Evolutionary conservation across 225 moss, liverwort and hornwort species (phyloP), one percentile per base, ranked within the genome.

Genomic region (Sphagnum contortum): DNA sequence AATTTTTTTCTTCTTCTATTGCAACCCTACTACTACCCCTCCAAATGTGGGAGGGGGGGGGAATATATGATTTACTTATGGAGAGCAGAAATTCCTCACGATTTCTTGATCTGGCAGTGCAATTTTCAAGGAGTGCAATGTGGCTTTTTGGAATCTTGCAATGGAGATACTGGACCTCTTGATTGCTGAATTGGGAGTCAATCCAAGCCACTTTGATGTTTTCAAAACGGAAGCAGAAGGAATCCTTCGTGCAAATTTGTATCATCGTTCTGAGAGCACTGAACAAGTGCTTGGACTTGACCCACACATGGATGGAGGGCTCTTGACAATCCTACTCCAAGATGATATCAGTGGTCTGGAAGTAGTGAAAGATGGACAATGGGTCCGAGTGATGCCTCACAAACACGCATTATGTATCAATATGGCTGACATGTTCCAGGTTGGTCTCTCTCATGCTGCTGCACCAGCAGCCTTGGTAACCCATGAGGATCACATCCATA

Each of bases 361-460:
- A 69, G 76, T 79, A 69, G 64, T 79, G 47, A 83, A 76, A 47
- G 64, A 79, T 54, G 83, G 76, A 29, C 66, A 50, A 44, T 83
- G 79, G 83, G 50, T 74, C 5, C 57, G 73, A 3, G 48, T 79
- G 49, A 10, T 12, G 44, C 83, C 79, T 2, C 67, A 46, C 14
- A 53, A 48, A 10, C 66, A 79, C 51, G 73, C 83, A 1, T 74
- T 83, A 53, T 83, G 79, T 64, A 72, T 83, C 66, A 83, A 83
- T 64, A 79, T 79, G 3, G 83, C 71, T 47, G 76, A 83, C 11
- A 79, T 83, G 45, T 66, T 83, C 76, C 79, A 83, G 76, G 79
- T 79, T 29, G 29, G 29, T 29, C 29, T 29, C 29, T 29, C 29
- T 29, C 29, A 29, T 29, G 29, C 29, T 29, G 29, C 29, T 29